Conservation (phyloP, 2,329 filamentous ascomycete genomes). For the Exophiala sp. region DNA sequence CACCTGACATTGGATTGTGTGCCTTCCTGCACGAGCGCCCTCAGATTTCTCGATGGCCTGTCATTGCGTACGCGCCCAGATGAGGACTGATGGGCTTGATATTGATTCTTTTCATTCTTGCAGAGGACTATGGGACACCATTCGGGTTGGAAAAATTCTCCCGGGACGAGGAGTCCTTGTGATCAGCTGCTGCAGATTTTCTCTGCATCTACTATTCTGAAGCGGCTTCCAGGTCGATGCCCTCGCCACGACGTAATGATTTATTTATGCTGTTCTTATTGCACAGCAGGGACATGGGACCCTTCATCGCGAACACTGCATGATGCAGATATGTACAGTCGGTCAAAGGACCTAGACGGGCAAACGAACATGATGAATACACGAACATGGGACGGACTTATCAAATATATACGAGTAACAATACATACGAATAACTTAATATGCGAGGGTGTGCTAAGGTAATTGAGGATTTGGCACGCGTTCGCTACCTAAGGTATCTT, state of each 20-base stretch:
- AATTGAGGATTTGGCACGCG: no score
- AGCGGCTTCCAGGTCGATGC: not conserved
- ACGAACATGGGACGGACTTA: not conserved
- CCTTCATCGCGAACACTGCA: not conserved
- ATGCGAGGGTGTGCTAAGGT: no score
- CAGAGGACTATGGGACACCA: not conserved
- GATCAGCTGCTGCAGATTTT: not conserved
- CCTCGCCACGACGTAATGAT: not conserved
- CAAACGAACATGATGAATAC: not conserved
- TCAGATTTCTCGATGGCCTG: slow-evolving; percentile 20
- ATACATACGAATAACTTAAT: no score
- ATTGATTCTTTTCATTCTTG: not conserved
- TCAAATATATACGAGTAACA: not conserved
- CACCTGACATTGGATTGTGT: slow-evolving; percentile 24
- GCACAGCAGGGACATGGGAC: not conserved
- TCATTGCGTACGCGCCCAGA: not conserved
- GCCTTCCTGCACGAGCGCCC: slow-evolving; percentile 6
- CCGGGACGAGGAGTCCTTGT: not conserved
- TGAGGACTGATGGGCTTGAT: not conserved
- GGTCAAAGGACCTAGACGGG: not conserved
- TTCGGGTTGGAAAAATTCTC: not conserved
- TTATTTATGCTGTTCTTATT: not conserved
- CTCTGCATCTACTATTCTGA: not conserved
- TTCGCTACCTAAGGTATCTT: no score
- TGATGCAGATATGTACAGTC: not conserved